Evolutionary conservation across 805 yeast genomes (phyloP).

Genomic region (Barnettozyma vustinii): DNA sequence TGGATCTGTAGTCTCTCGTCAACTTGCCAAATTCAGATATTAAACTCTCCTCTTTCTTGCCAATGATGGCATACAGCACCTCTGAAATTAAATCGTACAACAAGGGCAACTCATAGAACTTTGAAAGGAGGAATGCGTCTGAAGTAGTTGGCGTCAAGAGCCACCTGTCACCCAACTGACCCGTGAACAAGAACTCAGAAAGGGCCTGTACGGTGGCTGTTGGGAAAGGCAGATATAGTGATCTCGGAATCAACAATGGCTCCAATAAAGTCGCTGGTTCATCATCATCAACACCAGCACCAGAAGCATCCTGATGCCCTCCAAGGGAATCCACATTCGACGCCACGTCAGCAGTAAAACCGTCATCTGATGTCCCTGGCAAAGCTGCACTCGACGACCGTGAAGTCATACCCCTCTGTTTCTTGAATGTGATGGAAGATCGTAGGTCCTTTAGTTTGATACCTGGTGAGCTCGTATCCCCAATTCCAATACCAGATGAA

Average conservation of each 20-base stretch:
- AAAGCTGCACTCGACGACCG: conserved; percentile 16
- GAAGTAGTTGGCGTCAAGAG: conserved; percentile 61
- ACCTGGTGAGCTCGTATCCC: conserved; percentile 2
- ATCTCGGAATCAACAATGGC: conserved; percentile 61
- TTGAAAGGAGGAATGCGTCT: conserved; percentile 57
- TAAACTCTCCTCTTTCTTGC: conserved; percentile 54
- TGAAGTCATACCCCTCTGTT: conserved; percentile 15
- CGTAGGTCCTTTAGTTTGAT: conserved; percentile 20
- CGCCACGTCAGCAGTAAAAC: conserved; percentile 11
- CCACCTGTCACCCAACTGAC: conserved; percentile 77
- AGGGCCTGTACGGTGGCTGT: conserved; percentile 58
- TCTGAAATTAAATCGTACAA: conserved; percentile 66
- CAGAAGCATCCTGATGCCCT: conserved; percentile 2
- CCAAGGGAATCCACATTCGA: conserved; percentile 15
- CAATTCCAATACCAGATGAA: background rate
- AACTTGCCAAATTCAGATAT: conserved; percentile 26
- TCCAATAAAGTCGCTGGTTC: conserved; percentile 36
- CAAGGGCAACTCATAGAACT: conserved; percentile 63
- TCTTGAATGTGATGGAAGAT: conserved; percentile 13
- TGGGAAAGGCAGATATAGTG: conserved; percentile 62
- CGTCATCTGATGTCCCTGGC: conserved; percentile 11
- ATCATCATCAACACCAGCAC: conserved; percentile 6
- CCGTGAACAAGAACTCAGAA: conserved; percentile 70
- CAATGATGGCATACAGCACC: conserved; percentile 62
- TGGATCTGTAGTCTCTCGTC: conserved; percentile 21